Base-by-base conservation (phyloP, 177 flowering plant species). In the Vitis hybrid region DNA sequence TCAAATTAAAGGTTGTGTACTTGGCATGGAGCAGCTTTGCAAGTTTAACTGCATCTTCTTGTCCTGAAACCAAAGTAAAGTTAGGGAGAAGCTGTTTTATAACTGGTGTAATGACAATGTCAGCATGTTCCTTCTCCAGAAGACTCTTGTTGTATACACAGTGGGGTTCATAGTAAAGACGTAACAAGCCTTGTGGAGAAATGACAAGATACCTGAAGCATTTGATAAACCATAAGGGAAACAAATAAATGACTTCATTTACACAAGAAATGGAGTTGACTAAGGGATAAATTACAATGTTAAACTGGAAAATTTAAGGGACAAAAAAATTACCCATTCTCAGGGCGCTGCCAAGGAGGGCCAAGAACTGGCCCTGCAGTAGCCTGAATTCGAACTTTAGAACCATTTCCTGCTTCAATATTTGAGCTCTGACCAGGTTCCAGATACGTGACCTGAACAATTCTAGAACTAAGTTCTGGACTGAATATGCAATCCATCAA, bases 301-400 rank as follows among this genome's bases (percentile, higher is more conserved):
- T 59, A 1, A 5, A 60, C 19, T 10, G 50, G 60, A n/a, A 49
- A 15, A 27, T 51, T 62, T 35, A 56, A 49, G 66, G 51, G 48
- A 32, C 7, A 55, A 62, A 65, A 54, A 30, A 17, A 63, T 68
- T 82, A 93, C 97, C 98, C 97, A 72, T 95, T 95, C 77, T 93
- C 99, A 54, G 97, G 98, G 2, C 91, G 90, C 77, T 93, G 98
- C 99, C 99, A 95, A 54, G 98, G 99, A 71, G 96, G 98, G 56
- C 99, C 99, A 3, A 93, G 81, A 75, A 95, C 82, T 59, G 99
- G 99, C 11, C 99, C 98, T 51, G 93, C 84, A 66, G 98, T 93
- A 15, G 96, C 99, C 51, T 72, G 65, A 7, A 93, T 74, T 79
- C 40, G 74, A 56, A 90, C 85, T 66, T 78, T 81, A 51, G 90